These are phyloP conservation scores for Verticillium longisporum DNA, from an alignment of 2,329 filamentous ascomycete species.

Conservation along the genomic window DNA sequence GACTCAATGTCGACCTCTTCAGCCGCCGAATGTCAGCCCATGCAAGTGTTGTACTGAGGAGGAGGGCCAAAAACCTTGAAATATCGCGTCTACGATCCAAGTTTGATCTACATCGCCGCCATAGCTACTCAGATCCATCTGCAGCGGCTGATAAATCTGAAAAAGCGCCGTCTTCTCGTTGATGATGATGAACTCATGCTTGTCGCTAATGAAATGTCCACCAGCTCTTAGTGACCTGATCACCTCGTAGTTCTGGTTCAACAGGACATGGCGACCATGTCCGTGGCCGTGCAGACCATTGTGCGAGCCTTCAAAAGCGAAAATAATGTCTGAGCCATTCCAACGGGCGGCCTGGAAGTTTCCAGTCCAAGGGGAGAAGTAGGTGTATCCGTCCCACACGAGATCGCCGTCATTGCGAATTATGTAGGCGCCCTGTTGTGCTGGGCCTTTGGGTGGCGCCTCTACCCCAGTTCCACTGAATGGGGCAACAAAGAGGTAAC, in stretches of 20 bases:
- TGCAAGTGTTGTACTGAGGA: neutral
- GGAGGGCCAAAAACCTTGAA: neutral
- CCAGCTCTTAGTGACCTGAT: conserved; percentile 36
- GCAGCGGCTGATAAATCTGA: neutral
- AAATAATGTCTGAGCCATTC: conserved; percentile 45
- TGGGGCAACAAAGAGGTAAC: conserved; percentile 36
- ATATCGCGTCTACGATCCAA: conserved; percentile 3
- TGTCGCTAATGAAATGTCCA: conserved; percentile 15
- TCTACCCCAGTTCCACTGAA: conserved; percentile 28
- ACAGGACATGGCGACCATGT: conserved; percentile 44
- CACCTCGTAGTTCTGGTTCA: conserved; percentile 48
- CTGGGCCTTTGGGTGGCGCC: conserved; percentile 32
- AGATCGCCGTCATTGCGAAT: conserved; percentile 46
- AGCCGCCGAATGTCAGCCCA: neutral
- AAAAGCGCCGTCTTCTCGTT: conserved; percentile 26
- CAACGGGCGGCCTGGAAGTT: conserved; percentile 46
- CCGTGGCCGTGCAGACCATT: conserved; percentile 45
- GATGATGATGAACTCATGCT: conserved; percentile 48
- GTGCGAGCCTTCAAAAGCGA: conserved; percentile 46
- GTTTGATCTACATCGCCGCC: conserved; percentile 1
- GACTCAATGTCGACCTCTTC: conserved; percentile 42
- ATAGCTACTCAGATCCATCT: neutral
- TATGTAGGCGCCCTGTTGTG: conserved; percentile 48
- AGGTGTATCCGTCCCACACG: conserved; percentile 49
- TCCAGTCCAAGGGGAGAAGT: conserved; percentile 43